Conservation (phyloP, 208 protist genomes). For the Endotrypanum monterogeii region DNA sequence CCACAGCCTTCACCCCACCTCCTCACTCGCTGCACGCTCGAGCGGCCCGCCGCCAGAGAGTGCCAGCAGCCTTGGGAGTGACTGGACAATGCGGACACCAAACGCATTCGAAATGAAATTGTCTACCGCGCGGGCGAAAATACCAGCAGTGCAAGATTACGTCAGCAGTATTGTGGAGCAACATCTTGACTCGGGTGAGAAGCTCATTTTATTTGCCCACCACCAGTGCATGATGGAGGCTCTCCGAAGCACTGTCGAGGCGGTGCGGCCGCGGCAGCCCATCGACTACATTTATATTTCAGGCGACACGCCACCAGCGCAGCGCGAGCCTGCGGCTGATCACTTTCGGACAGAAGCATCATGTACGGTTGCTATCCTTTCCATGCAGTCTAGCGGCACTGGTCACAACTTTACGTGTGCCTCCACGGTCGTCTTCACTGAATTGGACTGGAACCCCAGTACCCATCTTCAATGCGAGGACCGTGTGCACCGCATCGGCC, state of each 20-base stretch:
- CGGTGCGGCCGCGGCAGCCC: slow-evolving; percentile 54
- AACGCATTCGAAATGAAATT: slow-evolving; percentile 88
- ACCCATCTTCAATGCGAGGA: slow-evolving; percentile 97
- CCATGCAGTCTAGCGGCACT: slow-evolving; percentile 95
- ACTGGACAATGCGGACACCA: slow-evolving; percentile 28
- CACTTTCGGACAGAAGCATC: slow-evolving; percentile 77
- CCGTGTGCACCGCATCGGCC: slow-evolving; percentile 96
- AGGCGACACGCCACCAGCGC: slow-evolving; percentile 71
- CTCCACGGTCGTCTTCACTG: slow-evolving; percentile 95
- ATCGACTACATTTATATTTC: slow-evolving; percentile 94
- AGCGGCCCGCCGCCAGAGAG: background rate
- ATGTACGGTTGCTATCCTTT: slow-evolving; percentile 87
- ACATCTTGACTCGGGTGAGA: slow-evolving; percentile 75
- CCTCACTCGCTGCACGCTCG: background rate
- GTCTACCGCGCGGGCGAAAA: slow-evolving; percentile 85
- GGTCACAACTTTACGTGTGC: slow-evolving; percentile 95
- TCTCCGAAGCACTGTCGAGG: slow-evolving; percentile 76
- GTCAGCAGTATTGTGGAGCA: slow-evolving; percentile 75
- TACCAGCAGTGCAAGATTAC: slow-evolving; percentile 91
- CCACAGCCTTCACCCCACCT: slow-evolving; percentile 17
- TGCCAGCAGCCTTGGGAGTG: background rate
- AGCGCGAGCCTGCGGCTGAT: slow-evolving; percentile 70
- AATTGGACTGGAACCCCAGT: slow-evolving; percentile 98
- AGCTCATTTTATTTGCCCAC: slow-evolving; percentile 95
- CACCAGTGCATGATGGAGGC: slow-evolving; percentile 93